A percentile compares a stretch with the other conserved stretches of the same genome.
phyloP scores from a whole-genome alignment of 345 rosid species.

The Populus ilicifolia region DNA sequence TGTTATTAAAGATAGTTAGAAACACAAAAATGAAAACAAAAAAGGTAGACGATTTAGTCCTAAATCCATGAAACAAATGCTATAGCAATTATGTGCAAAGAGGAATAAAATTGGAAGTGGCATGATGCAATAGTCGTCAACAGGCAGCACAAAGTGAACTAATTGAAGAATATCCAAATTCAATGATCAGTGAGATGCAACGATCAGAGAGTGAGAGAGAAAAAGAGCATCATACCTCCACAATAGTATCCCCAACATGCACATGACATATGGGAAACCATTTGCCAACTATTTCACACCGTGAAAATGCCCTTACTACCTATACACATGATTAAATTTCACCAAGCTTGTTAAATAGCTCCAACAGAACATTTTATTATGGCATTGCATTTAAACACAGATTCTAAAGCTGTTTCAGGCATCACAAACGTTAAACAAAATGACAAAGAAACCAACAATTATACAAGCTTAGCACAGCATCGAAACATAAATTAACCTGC shows the following conservation, averaged over 20 bases:
- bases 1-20: conserved; percentile 8
- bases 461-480: not conserved
- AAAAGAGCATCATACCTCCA: conserved; percentile 41
- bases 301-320: conserved; percentile 49
- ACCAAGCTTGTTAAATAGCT: not conserved
- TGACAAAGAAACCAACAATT: not conserved
- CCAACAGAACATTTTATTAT: not conserved
- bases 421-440: not conserved
- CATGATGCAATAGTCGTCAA: not conserved
- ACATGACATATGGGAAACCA: conserved; percentile 74
- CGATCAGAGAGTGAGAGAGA: not conserved
- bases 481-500: conserved; percentile 46
- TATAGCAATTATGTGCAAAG: not conserved
- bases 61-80: not conserved
- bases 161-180: not conserved
- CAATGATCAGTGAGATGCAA: not conserved
- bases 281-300: conserved; percentile 57
- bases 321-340: conserved; percentile 10
- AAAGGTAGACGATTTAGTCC: not conserved
- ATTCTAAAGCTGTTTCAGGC: not conserved
- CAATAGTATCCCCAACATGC: conserved; percentile 39
- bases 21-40: conserved; percentile 7
- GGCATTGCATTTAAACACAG: not conserved
- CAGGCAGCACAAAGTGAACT: not conserved
- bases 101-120: not conserved